Conservation (phyloP, 1,139 yeast genomes). For the Sugiyamaella xylanicola region DNA sequence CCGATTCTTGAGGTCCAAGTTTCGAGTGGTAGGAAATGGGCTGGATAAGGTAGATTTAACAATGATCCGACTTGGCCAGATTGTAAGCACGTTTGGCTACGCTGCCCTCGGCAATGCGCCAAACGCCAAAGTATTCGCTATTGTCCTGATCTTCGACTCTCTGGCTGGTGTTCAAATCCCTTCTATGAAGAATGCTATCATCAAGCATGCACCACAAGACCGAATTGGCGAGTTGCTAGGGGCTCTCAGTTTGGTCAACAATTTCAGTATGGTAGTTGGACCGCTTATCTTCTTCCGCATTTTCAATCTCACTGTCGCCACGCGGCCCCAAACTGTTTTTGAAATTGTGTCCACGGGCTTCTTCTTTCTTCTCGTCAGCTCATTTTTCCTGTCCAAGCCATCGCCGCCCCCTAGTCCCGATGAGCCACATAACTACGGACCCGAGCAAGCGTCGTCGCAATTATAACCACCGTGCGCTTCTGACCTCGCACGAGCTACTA, state of each 20-base stretch:
- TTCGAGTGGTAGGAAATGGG: slow-evolving; percentile 19
- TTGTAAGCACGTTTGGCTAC: slow-evolving; percentile 51
- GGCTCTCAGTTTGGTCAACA: slow-evolving; percentile 37
- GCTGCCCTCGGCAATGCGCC: slow-evolving; percentile 44
- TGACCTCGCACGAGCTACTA: too few relatives aligned
- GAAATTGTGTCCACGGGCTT: slow-evolving; percentile 31
- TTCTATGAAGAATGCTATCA: slow-evolving; percentile 51
- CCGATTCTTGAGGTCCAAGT: slow-evolving; percentile 41
- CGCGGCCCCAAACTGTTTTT: slow-evolving; percentile 38
- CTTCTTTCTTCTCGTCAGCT: slow-evolving; percentile 23
- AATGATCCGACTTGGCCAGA: slow-evolving; percentile 46
- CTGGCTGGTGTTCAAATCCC: slow-evolving; percentile 55
- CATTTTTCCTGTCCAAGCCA: slow-evolving; percentile 22
- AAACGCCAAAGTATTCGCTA: slow-evolving; percentile 35
- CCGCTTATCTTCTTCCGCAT: slow-evolving; percentile 38
- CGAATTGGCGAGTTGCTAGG: slow-evolving; percentile 42
- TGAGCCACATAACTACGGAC: slow-evolving; percentile 4
- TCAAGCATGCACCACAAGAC: slow-evolving; percentile 50
- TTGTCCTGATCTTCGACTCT: slow-evolving; percentile 47
- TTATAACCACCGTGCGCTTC: neutral
- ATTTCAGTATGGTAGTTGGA: slow-evolving; percentile 34
- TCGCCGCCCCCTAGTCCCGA: slow-evolving; percentile 4
- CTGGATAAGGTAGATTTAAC: slow-evolving; percentile 60
- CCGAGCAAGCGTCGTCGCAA: neutral
- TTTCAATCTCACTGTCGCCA: slow-evolving; percentile 36